Base-by-base conservation (phyloP, 176 grass and related monocot genomes). In the Triticum turgidum region DNA sequence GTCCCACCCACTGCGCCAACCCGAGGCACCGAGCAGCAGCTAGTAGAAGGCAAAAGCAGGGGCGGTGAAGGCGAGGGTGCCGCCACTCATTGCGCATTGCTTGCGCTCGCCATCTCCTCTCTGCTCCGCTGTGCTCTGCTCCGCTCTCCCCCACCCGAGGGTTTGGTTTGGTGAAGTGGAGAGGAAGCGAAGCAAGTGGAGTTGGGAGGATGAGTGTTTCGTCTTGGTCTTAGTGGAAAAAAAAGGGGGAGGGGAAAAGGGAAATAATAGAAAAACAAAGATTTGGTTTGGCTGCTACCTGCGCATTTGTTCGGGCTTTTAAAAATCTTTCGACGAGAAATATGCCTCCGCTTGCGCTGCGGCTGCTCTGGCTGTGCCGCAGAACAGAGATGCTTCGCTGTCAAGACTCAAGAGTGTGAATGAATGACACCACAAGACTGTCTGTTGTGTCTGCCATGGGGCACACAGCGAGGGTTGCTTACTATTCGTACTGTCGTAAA, bases 221-320 rank as follows among this genome's bases (percentile, higher is more conserved):
- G 2, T 54, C 51, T 52, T 52, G 15, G 49, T 17, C 49, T 54
- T 54, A 18, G 51, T 54, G 15, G 47, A 3, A 3, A 32, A 52
- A 75, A 59, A 59, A 0, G 56, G 56, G 65, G 7, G 27, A 15
- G 18, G 74, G 80, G 27, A 1, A 68, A 87, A 84, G 85, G 44
- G 47, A 35, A 44, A 32, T 61, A 56, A 51, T 76, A 85, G 42
- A 58, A 87, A 77, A 89, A 84, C 68, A 87, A 77, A 85, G 58
- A 89, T 92, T 92, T 92, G 83, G 83, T 86, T 89, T 89, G 81
- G 73, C 87, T 61, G 68, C 42, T 79, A 74, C 83, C 58, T 18
- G 58, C 32, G 58, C 76, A 15, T 47, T 80, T 89, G 54, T 67
- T 9, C 14, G 4, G 24, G 5, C 30, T 67, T 87, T 67, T 2